Evolutionary conservation across 768 basidiomycete species (phyloP).

Genomic region (Tylopilus balloui): DNA sequence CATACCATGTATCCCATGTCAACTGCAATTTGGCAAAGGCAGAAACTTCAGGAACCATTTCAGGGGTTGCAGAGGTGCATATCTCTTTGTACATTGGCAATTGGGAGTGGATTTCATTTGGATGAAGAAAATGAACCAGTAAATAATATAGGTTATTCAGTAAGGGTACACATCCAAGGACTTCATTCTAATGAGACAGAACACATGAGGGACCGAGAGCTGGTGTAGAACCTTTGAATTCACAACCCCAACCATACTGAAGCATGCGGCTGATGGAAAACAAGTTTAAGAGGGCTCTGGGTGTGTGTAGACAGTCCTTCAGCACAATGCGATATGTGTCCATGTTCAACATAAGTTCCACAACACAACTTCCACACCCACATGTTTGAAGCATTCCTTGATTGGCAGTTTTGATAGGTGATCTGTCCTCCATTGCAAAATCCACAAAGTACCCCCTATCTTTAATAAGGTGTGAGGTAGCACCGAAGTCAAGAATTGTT

Average conservation of each 20-base stretch:
- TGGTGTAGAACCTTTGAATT: not conserved
- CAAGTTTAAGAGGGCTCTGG: fast-evolving
- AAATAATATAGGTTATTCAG: too few species aligned
- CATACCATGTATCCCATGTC: not conserved
- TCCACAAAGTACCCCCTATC: not conserved
- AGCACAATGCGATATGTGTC: not conserved
- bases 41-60: too few species aligned
- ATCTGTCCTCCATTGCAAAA: not conserved
- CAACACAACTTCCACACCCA: not conserved
- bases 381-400: fast-evolving
- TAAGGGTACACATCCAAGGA: too few species aligned
- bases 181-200: too few species aligned
- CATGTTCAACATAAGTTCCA: not conserved
- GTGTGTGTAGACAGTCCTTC: not conserved
- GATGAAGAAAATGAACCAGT: too few species aligned
- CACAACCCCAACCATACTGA: not conserved
- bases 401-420: not conserved
- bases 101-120: too few species aligned
- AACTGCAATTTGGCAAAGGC: too few species aligned
- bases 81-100: too few species aligned
- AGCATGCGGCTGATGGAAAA: not conserved
- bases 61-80: too few species aligned
- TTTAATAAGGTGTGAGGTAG: not conserved
- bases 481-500: not conserved
- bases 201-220: too few species aligned